phyloP scores from a whole-genome alignment of 768 basidiomycete species.

The Trametes coccinea region DNA sequence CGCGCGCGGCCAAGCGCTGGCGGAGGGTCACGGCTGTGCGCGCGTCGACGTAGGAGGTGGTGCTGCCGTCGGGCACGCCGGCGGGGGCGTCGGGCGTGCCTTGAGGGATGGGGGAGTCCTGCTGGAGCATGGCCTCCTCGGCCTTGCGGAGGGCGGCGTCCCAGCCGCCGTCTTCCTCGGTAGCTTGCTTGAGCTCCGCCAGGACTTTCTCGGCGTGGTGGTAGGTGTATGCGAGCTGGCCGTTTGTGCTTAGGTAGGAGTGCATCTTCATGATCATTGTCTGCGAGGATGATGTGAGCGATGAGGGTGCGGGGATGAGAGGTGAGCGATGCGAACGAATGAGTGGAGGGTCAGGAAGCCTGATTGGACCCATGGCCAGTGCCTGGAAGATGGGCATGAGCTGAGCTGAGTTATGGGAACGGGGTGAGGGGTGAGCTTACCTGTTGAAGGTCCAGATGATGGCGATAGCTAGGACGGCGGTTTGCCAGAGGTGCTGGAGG shows the following conservation, averaged over 20 bases:
- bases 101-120: constrained; percentile 23
- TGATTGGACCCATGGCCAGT: constrained; percentile 98
- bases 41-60: constrained; percentile 56
- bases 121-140: constrained; percentile 28
- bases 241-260: constrained; percentile 88
- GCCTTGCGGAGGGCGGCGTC: constrained; percentile 58
- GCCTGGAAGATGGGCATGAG: constrained; percentile 41
- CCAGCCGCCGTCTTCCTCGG: constrained; percentile 64
- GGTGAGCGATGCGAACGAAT: constrained; percentile 49
- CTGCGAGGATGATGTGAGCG: constrained; percentile 31
- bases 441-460: constrained; percentile 91
- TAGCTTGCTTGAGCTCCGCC: constrained; percentile 46
- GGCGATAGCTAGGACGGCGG: constrained; percentile 65
- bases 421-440: constrained; percentile 36
- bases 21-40: constrained; percentile 54
- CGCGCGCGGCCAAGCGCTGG: constrained; percentile 45
- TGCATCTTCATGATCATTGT: constrained; percentile 96
- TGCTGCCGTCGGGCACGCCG: constrained; percentile 40
- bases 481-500: constrained; percentile 82
- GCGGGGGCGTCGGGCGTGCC: constrained; percentile 42
- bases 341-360: constrained; percentile 88
- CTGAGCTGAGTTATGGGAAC: neutral
- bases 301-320: constrained; percentile 10
- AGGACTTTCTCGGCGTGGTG: constrained; percentile 48
- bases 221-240: constrained; percentile 64